Conservation (phyloP, 129 eudicot genomes). For the Escallonia herrerae region DNA sequence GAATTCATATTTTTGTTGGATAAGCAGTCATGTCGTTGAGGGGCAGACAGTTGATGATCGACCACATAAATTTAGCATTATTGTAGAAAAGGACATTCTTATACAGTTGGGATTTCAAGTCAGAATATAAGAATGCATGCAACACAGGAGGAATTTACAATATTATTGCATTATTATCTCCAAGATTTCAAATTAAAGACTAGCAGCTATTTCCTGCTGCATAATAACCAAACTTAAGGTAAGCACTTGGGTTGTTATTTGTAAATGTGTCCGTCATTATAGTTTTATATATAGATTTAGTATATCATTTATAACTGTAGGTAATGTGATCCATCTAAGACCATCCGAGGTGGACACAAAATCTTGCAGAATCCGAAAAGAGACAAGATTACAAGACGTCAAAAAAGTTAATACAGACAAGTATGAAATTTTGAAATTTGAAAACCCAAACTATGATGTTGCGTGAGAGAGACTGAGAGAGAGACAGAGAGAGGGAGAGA, state of each 20-base stretch:
- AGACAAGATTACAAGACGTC: slow-evolving; percentile 9
- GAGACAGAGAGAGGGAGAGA: background rate
- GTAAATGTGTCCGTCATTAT: no score
- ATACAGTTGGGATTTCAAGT: background rate
- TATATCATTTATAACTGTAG: background rate
- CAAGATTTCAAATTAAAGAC: background rate
- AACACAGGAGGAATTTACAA: background rate
- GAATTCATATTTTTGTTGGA: background rate
- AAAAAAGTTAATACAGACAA: background rate
- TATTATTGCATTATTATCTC: background rate
- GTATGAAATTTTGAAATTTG: background rate
- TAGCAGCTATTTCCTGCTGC: background rate
- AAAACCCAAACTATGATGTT: background rate
- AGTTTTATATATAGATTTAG: background rate
- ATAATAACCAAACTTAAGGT: background rate
- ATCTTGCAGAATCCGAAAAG: slow-evolving; percentile 30
- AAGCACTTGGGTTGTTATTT: background rate
- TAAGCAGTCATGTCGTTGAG: background rate
- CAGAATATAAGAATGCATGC: background rate
- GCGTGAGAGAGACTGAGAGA: background rate
- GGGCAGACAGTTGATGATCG: background rate
- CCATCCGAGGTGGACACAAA: slow-evolving; percentile 23
- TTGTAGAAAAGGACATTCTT: slow-evolving; percentile 1
- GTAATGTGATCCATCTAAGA: slow-evolving; percentile 7
- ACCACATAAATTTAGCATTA: background rate